phyloP scores from a whole-genome alignment of 768 basidiomycete species.

The Boletus coccyginus region DNA sequence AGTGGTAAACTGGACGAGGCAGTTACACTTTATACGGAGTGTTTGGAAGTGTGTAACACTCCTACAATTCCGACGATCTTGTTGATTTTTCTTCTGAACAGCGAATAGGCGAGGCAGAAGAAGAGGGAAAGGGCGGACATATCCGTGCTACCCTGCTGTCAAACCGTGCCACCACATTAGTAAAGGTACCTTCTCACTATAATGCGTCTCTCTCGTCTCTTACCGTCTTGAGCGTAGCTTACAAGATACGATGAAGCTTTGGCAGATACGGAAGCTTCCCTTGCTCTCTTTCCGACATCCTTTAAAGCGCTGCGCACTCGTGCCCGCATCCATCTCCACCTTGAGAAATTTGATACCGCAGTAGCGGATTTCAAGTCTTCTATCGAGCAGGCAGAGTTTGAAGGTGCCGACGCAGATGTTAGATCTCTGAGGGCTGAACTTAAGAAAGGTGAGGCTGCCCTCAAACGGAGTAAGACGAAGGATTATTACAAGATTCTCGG shows the following conservation, averaged over 20 bases:
- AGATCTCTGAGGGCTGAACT: constrained; percentile 62
- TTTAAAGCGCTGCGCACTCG: constrained; percentile 89
- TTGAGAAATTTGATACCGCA: constrained; percentile 70
- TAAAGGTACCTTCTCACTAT: constrained; percentile 51
- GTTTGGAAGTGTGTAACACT: constrained; percentile 53
- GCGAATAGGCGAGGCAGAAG: constrained; percentile 63
- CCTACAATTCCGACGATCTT: neutral
- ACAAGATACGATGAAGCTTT: constrained; percentile 67
- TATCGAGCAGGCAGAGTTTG: constrained; percentile 65
- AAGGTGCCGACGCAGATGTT: constrained; percentile 62
- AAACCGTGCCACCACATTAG: constrained; percentile 78
- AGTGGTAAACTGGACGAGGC: constrained; percentile 56
- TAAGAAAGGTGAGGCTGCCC: constrained; percentile 74
- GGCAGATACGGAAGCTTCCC: constrained; percentile 64
- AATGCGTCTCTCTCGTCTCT: neutral
- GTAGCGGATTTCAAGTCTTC: constrained; percentile 79
- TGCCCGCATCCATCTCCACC: constrained; percentile 71
- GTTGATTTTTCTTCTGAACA: constrained; percentile 25
- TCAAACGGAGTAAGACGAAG: constrained; percentile 88
- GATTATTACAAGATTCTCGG: constrained; percentile 84
- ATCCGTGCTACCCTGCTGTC: constrained; percentile 78
- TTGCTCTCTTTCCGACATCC: constrained; percentile 57
- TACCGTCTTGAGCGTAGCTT: constrained; percentile 41
- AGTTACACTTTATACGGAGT: constrained; percentile 63
- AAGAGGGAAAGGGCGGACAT: constrained; percentile 77